phyloP scores from a whole-genome alignment of 2,329 filamentous ascomycete genomes.

The Chaetomium globosum region DNA sequence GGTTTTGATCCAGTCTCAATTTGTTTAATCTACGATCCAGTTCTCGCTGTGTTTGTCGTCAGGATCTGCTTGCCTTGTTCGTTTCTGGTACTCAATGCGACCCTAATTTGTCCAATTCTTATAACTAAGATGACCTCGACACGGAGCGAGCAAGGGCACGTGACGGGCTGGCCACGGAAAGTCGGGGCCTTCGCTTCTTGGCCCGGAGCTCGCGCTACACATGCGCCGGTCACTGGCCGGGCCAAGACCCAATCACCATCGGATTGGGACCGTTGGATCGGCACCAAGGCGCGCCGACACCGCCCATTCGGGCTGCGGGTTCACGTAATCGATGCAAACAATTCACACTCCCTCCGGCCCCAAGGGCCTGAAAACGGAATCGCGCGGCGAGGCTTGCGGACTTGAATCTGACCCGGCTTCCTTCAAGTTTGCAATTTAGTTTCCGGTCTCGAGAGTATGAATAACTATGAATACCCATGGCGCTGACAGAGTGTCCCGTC shows the following conservation, averaged over 20 bases:
- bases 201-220: constrained; percentile 24
- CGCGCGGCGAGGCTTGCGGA: not conserved
- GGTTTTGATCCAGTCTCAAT: not conserved
- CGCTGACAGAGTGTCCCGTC: not conserved
- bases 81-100: not conserved
- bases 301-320: not conserved
- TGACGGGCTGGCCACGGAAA: constrained; percentile 3
- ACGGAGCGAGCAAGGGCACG: too few relatives aligned
- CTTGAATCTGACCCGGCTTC: not conserved
- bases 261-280: constrained; percentile 1
- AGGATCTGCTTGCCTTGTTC: not conserved
- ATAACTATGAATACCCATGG: constrained; percentile 15
- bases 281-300: constrained; percentile 10
- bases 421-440: not conserved
- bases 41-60: not conserved
- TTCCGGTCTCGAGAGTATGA: not conserved
- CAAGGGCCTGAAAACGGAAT: constrained; percentile 2
- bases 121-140: too few relatives aligned
- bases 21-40: not conserved
- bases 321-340: not conserved
- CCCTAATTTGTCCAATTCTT: too few relatives aligned
- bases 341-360: too few relatives aligned
- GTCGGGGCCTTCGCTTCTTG: constrained; percentile 14
- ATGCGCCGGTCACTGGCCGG: constrained; percentile 3
- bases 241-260: not conserved